phyloP scores from a whole-genome alignment of 2,329 filamentous ascomycete species.

The Chrysoporthe deuterocubensis region DNA sequence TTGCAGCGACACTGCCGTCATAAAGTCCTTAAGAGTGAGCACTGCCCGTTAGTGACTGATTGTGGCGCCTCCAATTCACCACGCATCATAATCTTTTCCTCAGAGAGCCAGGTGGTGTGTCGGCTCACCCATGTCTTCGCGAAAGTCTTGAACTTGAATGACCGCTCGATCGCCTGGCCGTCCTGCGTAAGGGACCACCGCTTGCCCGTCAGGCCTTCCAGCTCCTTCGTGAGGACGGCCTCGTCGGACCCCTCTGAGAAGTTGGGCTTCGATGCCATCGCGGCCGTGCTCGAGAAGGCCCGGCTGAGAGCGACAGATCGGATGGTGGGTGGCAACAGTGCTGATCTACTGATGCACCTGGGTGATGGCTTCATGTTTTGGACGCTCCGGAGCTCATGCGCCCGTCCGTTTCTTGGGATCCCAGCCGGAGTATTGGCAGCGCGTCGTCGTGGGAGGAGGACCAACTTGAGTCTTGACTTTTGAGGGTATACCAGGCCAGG shows the following conservation, averaged over 20 bases:
- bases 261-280: conserved; percentile 9
- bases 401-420: background rate
- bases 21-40: conserved; percentile 64
- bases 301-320: background rate
- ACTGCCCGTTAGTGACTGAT: background rate
- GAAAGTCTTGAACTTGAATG: conserved; percentile 68
- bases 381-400: background rate
- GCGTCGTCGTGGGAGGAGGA: background rate
- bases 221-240: conserved; percentile 39
- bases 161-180: conserved; percentile 61
- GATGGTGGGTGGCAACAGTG: background rate
- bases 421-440: background rate
- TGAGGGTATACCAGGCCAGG: background rate
- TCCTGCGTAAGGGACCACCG: conserved; percentile 56
- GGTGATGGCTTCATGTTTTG: background rate
- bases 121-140: conserved; percentile 65
- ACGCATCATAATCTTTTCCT: background rate
- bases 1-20: conserved; percentile 71
- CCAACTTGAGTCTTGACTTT: background rate
- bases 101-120: background rate
- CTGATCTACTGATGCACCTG: background rate
- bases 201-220: conserved; percentile 42
- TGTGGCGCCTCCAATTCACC: background rate
- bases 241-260: conserved; percentile 54
- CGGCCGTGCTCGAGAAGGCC: conserved; percentile 9